Base-by-base conservation (phyloP, 1,139 yeast species). In the Taphrina pruni region DNA sequence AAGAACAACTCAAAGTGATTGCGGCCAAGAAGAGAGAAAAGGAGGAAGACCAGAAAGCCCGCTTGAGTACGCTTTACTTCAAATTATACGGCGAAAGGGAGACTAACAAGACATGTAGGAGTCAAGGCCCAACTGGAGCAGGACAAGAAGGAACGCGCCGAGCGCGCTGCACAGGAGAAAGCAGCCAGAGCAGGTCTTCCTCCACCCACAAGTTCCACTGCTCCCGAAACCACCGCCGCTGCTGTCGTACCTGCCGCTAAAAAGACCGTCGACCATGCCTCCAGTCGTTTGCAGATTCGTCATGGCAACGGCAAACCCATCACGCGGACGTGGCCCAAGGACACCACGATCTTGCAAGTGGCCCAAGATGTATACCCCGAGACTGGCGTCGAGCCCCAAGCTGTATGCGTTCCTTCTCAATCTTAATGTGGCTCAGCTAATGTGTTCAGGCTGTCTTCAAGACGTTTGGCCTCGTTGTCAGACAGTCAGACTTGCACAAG, bases 61-160 rank as follows among this genome's bases (percentile, higher is more conserved):
- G 76, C 70, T 46, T 32, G 36, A 36, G 67, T 46, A 58, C 12
- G 62, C 32, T 26, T 2, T 20, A 6, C 6, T 12, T 2, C 48
- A 45, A 26, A 2, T 1, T 2, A 26, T 26, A 26, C 4, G 32
- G 32, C 4, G 4, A 26, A 26, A 26, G 32, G 4, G 0, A 4
- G 32, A 26, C 32, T 26, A 26, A 26, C 4, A 4, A 26, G 32
- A 26, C 32, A 26, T 26, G 32, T 75, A 71, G 72, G 78, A 41
- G 76, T 79, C 64, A 74, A 74, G 70, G 79, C 76, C 41, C 77
- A 74, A 65, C 79, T 79, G 68, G 81, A 78, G 68, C 81, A 79
- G 32, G 82, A 79, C 66, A 76, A 74, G 71, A 72, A 75, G 17
- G 80, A 78, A 14, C 72, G 82, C 56, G 72, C 72, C 58, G 73